Conservation (phyloP, 1,139 yeast species). For the Candida mesenterica region DNA sequence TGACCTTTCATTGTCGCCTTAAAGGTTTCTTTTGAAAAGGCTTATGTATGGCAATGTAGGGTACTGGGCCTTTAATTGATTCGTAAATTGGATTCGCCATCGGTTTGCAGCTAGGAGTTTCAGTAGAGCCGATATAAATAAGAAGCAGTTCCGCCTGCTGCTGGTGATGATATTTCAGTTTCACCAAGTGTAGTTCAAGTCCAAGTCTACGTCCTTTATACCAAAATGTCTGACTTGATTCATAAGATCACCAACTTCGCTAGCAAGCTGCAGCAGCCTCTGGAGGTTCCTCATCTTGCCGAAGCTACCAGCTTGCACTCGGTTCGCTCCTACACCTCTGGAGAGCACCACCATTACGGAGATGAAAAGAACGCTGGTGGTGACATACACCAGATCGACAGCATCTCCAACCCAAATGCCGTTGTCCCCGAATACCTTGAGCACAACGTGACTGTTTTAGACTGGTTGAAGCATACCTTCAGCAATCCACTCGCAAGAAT, state of each 20-base stretch:
- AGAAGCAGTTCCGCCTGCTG: no score
- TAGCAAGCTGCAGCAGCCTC: constrained; percentile 14
- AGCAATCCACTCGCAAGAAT: constrained; percentile 40
- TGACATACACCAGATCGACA: neutral
- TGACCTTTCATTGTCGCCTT: no score
- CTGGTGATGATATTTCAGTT: no score
- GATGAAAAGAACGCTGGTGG: constrained; percentile 1
- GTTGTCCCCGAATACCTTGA: constrained; percentile 43
- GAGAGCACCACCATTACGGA: constrained; percentile 13
- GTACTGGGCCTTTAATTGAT: no score
- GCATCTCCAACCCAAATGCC: constrained; percentile 12
- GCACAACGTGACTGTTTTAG: constrained; percentile 42
- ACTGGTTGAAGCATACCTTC: constrained; percentile 40
- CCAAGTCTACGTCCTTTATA: no score
- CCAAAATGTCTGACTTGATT: constrained; percentile 17
- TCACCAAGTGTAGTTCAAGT: no score
- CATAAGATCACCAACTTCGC: constrained; percentile 13
- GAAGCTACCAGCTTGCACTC: constrained; percentile 6
- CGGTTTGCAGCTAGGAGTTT: no score
- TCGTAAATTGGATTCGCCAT: no score
- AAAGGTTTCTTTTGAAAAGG: no score
- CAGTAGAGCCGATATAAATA: no score
- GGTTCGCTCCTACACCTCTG: constrained; percentile 6
- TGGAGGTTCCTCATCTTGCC: constrained; percentile 20
- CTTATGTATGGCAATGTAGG: no score